phyloP scores from a whole-genome alignment of 2,329 filamentous ascomycete species.

The Blastomyces parvus region DNA sequence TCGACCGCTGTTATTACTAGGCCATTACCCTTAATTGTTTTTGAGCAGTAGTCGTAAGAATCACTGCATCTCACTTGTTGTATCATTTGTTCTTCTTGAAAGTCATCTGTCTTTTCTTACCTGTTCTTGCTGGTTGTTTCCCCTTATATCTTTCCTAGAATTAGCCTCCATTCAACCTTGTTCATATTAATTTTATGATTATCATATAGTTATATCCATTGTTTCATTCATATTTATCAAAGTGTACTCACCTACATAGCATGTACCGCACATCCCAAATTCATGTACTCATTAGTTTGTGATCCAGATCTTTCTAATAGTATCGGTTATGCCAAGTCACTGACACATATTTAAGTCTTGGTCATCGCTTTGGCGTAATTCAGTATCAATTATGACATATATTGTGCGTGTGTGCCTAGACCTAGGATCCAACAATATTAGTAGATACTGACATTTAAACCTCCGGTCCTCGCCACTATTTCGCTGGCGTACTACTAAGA shows the following conservation, averaged over 20 bases:
- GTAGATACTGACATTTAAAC: not conserved
- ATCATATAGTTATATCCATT: not conserved
- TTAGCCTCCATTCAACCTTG: not conserved
- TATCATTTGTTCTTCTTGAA: not conserved
- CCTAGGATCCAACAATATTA: not conserved
- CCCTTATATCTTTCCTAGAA: not conserved
- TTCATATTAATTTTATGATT: not conserved
- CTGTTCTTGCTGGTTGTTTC: not conserved
- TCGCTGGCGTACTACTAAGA: not conserved
- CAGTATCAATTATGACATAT: not conserved
- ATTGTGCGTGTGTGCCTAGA: not conserved
- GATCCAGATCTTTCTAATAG: not conserved
- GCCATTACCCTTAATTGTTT: not conserved
- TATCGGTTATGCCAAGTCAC: not conserved
- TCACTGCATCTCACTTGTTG: not conserved
- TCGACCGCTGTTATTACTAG: not conserved
- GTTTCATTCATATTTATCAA: not conserved
- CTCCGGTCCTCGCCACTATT: not conserved
- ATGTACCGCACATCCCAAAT: not conserved
- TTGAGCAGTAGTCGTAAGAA: not conserved
- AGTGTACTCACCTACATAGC: not conserved
- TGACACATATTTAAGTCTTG: not conserved
- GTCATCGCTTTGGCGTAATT: not conserved
- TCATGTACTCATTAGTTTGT: not conserved
- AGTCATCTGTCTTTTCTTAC: not conserved